Evolutionary conservation across 164 flowering plant genomes (phyloP), one percentile per base, ranked within the genome.

Genomic region (Vitis rotundifolia): DNA sequence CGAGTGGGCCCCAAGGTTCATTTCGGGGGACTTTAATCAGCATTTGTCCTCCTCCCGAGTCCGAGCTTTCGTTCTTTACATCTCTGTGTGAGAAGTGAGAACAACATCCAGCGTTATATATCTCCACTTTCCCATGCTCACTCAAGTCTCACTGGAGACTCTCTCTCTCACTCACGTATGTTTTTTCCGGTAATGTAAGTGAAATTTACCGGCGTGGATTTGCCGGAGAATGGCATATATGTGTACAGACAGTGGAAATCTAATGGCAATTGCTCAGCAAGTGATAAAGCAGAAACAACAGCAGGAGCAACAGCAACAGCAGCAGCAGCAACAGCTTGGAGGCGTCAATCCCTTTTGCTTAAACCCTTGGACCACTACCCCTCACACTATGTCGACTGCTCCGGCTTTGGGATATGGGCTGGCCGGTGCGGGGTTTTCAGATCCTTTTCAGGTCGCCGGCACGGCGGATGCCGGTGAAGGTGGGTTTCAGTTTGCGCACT

Each of bases 201-300:
- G 72, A 67, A 67, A 74, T 54, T 57, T 50, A 6, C 77, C 71
- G 75, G 76, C 66, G 66, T n/a, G 61, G 47, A 59, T 57, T 48
- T 58, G 78, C 78, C 78, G 78, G 78, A 80, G 85, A 77, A 94
- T 94, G 98, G 97, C 96, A 48, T 87, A 88, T 75, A 89, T 89
- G 93, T 91, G 99, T 49, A 82, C 94, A 6, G 99, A 95, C 79
- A 95, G 93, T 74, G 99, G 98, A 31, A 92, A 95, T 64, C 86
- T 95, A 61, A 95, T 95, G 99, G 99, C 99, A 15, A 89, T 95
- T 3, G 99, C 98, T 2, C 96, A 95, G 51, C 99, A 95, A 83
- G 91, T 95, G 44, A 91, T 94, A 59, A 82, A 92, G 51, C 98
- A 92, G 62, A 85, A 94, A 69, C 97, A 91, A 26, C 88, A 89